These are phyloP conservation scores for Danielia reshetovae DNA, from an alignment of 805 yeast species.

Conservation along the genomic window DNA sequence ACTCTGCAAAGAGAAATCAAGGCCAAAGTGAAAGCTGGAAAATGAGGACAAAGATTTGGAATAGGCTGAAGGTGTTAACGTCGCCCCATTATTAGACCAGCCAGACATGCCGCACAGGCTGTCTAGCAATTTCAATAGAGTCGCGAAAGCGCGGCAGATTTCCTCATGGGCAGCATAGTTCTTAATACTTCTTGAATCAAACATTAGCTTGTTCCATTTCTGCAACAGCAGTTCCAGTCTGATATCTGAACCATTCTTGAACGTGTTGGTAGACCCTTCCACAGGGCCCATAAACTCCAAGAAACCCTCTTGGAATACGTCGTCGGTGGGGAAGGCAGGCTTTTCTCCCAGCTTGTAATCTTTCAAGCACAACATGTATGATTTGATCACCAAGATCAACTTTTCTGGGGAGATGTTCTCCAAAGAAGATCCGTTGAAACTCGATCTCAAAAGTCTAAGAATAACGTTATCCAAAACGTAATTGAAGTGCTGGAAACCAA, in stretches of 20 bases:
- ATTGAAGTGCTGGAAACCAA: conserved; percentile 76
- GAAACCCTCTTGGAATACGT: conserved; percentile 24
- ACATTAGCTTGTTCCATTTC: conserved; percentile 29
- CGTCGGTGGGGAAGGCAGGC: conserved; percentile 73
- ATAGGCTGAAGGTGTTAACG: conserved; percentile 12
- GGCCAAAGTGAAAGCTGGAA: conserved; percentile 36
- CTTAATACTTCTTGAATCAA: conserved; percentile 41
- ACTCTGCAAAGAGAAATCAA: conserved; percentile 31
- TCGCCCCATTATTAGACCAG: conserved; percentile 17
- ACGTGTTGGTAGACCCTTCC: background rate
- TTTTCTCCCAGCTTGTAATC: conserved; percentile 52
- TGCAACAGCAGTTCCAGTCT: conserved; percentile 6
- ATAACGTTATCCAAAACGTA: conserved; percentile 76
- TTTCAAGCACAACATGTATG: conserved; percentile 67
- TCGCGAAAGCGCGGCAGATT: conserved; percentile 54
- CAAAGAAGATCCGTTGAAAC: conserved; percentile 53
- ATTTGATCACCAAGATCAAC: conserved; percentile 60
- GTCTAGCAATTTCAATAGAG: conserved; percentile 58
- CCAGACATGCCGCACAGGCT: conserved; percentile 43
- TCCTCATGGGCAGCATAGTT: conserved; percentile 64
- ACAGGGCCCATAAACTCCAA: background rate
- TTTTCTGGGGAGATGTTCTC: conserved; percentile 71
- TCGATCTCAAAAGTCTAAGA: conserved; percentile 59
- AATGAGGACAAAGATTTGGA: conserved; percentile 36
- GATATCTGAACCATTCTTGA: conserved; percentile 9